Evolutionary conservation across 805 yeast genomes (phyloP).

Genomic region (Maudiozyma saulgeensis): DNA sequence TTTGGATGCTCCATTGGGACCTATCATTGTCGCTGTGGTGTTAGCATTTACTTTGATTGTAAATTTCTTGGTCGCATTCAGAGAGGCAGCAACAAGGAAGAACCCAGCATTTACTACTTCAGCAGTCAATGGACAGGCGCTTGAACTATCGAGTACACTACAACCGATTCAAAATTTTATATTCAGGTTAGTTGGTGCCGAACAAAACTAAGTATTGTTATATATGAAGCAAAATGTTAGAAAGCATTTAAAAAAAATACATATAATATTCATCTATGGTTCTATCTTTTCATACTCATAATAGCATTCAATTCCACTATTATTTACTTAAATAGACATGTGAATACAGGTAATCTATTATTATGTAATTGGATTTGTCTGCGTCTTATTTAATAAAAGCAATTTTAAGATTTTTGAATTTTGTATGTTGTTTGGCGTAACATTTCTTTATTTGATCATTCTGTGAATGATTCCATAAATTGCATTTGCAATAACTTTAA

Average conservation of each 20-base stretch:
- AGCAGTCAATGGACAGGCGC: neutral
- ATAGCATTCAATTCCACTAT: no score
- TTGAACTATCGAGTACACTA: slow-evolving; percentile 13
- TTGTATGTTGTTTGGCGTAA: neutral
- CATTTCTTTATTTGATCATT: neutral
- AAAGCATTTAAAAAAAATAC: neutral
- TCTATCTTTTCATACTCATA: no score
- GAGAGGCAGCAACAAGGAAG: slow-evolving; percentile 21
- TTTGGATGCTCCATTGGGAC: slow-evolving; percentile 85
- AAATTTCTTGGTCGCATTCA: slow-evolving; percentile 65
- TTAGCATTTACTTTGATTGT: slow-evolving; percentile 55
- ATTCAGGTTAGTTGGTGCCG: slow-evolving; percentile 30
- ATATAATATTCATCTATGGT: neutral
- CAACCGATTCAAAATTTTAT: slow-evolving; percentile 24
- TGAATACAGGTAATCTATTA: no score
- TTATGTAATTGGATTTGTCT: no score
- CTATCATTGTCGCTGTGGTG: slow-evolving; percentile 65
- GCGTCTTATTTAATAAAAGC: no score
- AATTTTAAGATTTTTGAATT: neutral
- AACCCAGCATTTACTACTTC: neutral
- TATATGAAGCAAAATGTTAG: neutral
- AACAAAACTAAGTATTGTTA: neutral
- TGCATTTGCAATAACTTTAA: slow-evolving; percentile 10
- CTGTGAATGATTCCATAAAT: neutral
- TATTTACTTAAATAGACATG: no score